Base-by-base conservation (phyloP, 2,329 filamentous ascomycete genomes). In the Calonectria honghensis region DNA sequence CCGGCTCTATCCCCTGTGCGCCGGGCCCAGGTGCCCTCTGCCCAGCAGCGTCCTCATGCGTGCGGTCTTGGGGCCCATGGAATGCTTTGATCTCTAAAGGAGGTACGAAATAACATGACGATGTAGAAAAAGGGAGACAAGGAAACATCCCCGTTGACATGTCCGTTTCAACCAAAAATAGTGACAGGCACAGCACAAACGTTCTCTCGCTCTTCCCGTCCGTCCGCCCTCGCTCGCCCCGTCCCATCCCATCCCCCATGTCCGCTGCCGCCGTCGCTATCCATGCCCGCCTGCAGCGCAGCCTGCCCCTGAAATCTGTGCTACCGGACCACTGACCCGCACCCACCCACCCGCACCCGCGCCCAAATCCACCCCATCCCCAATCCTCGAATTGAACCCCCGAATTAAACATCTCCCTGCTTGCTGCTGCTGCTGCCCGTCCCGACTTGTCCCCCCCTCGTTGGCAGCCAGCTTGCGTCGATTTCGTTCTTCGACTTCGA, bases 361-460 rank as follows among this genome's bases (percentile, higher is more conserved):
- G 48, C 57, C 65, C 64, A 66, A 70, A 66, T 37, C 72, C 68
- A 59, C 67, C 63, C 57, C 20, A 64, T 51, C 67, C 57, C 35
- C 59, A 66, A 66, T 66, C 72, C 51, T 73, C 67, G 57, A 68
- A 69, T 67, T 64, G 51, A 71, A 54, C 57, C 57, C 57, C 63
- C 69, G 61, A 74, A 68, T 72, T 64, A 48, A 68, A 73, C 72
- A 66, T 70, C 72, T 74, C 72, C 68, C 68, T 72, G 71, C 71
- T 50, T 59, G 57, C 68, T 73, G 63, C 70, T 68, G 67, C 71
- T 73, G 68, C 72, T 61, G 51, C 72, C 63, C 63, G 61, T 74
- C 54, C 64, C 52, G 61, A 65, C 61, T 50, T 65, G 61, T 68
- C 57, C 63, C 52, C 61, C 54, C 51, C 51, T 57, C 61, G 67